Percentiles rank a stretch among this genome's conserved stretches.
Evolutionary conservation across 2,329 filamentous ascomycete genomes (phyloP).

Genomic region (Clonostachys chloroleuca): DNA sequence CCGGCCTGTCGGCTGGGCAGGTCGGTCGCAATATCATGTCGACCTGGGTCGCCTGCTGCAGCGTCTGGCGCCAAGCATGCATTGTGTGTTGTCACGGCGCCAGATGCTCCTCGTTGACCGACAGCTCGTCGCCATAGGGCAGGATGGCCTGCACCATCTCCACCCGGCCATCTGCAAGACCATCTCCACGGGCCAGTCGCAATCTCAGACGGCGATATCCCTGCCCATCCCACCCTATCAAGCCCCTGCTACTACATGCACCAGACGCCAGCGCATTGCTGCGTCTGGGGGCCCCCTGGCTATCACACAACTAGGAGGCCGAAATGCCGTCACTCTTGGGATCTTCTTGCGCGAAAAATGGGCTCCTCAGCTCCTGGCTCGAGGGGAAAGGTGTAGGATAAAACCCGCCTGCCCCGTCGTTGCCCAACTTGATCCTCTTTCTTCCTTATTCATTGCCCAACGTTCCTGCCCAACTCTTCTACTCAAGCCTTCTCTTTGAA

Average conservation of each 20-base stretch:
- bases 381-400: conserved; percentile 28
- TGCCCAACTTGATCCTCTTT: conserved; percentile 25
- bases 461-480: conserved; percentile 29
- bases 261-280: conserved; percentile 40
- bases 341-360: conserved; percentile 11
- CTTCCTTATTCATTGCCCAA: conserved; percentile 28
- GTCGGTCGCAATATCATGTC: background rate
- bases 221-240: conserved; percentile 31
- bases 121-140: no score
- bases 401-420: conserved; percentile 45
- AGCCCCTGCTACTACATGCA: conserved; percentile 17
- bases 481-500: conserved; percentile 8
- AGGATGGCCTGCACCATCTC: conserved; percentile 21
- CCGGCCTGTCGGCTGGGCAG: background rate
- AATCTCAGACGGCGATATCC: conserved; percentile 20
- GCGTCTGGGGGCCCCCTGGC: conserved; percentile 30
- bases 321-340: conserved; percentile 5
- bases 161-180: conserved; percentile 26
- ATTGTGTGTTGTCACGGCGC: conserved; percentile 31
- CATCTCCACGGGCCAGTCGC: conserved; percentile 32
- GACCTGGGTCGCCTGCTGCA: no score
- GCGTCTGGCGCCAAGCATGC: conserved; percentile 22
- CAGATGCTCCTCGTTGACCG: no score
- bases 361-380: conserved; percentile 9
- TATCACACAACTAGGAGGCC: background rate